Evolutionary conservation across 177 flowering plant species (phyloP), one percentile per base, ranked within the genome.

Genomic region (Vitis hybrid): DNA sequence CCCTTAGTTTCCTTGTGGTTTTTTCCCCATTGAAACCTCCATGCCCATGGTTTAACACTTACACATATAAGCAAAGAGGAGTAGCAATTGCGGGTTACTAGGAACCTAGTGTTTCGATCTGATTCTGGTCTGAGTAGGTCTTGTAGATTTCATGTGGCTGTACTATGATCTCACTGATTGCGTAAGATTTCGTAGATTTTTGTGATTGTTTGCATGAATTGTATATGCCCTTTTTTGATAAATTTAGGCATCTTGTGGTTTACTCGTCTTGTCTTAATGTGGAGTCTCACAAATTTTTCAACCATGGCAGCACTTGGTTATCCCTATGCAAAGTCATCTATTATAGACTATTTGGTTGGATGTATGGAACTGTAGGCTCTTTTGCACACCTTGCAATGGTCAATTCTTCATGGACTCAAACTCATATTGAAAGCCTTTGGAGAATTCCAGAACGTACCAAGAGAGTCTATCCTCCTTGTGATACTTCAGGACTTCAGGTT

Each of bases 381-480:
- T 86, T 74, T 79, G 87, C 95, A 51, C 84, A 94, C 65, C 89
- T 94, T 67, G 99, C 82, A 18, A 88, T 94, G 97, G 97, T 91
- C n/a, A 94, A 94, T 77, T 90, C 94, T 67, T 94, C 97, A 54
- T 94, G 99, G 99, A 92, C 97, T 67, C 82, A 74, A 68, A 77
- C 91, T 68, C 97, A 94, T 75, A 91, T 94, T 71, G 84, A 80
- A 64, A 87, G 84, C 85, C 86, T 92, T 24, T 94, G 97, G 97
- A 79, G 76, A 76, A 87, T 88, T 72, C 87, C 90, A 2, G 59
- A 78, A 18, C 88, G 86, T 9, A 90, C 72, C 41, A 85, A 76
- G 79, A 84, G 91, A 66, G 91, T 94, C 65, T 94, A 94, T 72
- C 99, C 99, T 74, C 97, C 99, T 67, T 91, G 99, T 81, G 97